Evolutionary conservation across 768 basidiomycete genomes (phyloP), one percentile per base, ranked within the genome.

Genomic region (Pulveroboletus sp.): DNA sequence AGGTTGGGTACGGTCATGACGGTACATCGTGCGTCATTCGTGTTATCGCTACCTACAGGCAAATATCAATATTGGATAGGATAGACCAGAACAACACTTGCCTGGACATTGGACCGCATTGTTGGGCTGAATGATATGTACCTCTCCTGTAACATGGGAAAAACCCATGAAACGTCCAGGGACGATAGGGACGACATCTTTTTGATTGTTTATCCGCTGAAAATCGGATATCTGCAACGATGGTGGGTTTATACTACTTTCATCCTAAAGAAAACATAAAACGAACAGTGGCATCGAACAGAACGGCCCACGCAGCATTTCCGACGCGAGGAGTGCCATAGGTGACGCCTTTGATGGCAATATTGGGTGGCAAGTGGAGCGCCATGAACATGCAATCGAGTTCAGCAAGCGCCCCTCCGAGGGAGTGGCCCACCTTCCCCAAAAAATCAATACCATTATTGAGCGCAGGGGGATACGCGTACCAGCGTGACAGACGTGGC

Each of bases 1-100:
- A 87, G 62, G 54, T 75, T 79, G 1, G 81, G 80, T 11, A 85
- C 83, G 4, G 75, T 71, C 33, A 60, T 56, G 45, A 80, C 77
- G 27, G 75, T 75, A 64, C 85, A 87, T 46, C 77, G 67, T 12
- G 70, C 20, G 47, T 81, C 78, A 13, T 70, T 74, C 6, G 72
- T 71, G 52, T 86, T 77, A 58, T 87, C 84, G 47, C 80, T 65
- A 0, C 76, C 78, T 76, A 24, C 33, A n/a, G 27, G 38, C 10
- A 16, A 9, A 21, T 24, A 5, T 20, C n/a, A 16, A 17, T 21
- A n/a, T 41, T 37, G 42, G 21, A 38, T 32, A 47, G 12, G 33
- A 27, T n/a, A 19, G 25, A 12, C 17, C 33, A 27, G 32, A 35
- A 6, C 6, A 42, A 44, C 7, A 32, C 55, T 29, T 23, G 67